Percentiles rank a stretch among this genome's conserved stretches.
phyloP scores from a whole-genome alignment of 2,329 filamentous ascomycete genomes.

The Lecanicillium sp. region DNA sequence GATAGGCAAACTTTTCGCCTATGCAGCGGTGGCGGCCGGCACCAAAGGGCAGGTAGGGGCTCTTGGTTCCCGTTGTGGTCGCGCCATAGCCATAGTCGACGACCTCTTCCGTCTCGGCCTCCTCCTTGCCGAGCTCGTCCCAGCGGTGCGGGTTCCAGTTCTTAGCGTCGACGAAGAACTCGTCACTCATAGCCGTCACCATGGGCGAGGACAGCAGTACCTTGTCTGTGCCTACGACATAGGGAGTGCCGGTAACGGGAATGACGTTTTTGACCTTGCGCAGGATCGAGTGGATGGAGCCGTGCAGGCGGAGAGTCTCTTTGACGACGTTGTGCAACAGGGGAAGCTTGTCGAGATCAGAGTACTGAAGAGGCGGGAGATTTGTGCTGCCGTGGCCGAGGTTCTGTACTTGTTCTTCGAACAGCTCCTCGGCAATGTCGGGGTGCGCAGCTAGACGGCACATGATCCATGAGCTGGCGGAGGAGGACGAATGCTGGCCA shows the following conservation, averaged over 20 bases:
- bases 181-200: slow-evolving; percentile 62
- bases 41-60: slow-evolving; percentile 89
- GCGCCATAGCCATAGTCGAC: slow-evolving; percentile 91
- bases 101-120: slow-evolving; percentile 62
- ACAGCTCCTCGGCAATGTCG: slow-evolving; percentile 70
- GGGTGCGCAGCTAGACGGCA: slow-evolving; percentile 71
- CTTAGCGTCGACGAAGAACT: slow-evolving; percentile 74
- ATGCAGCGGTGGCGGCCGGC: slow-evolving; percentile 91
- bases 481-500: slow-evolving; percentile 81
- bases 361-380: slow-evolving; percentile 66
- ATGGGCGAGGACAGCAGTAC: slow-evolving; percentile 78
- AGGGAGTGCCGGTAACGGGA: slow-evolving; percentile 73
- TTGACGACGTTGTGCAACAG: slow-evolving; percentile 81
- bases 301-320: slow-evolving; percentile 84
- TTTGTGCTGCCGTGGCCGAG: slow-evolving; percentile 71
- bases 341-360: slow-evolving; percentile 70
- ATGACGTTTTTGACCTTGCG: slow-evolving; percentile 86
- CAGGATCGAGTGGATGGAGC: slow-evolving; percentile 92
- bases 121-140: slow-evolving; percentile 40
- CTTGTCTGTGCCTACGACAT: slow-evolving; percentile 71
- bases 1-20: slow-evolving; percentile 91
- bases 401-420: slow-evolving; percentile 67
- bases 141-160: slow-evolving; percentile 89
- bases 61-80: slow-evolving; percentile 81
- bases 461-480: slow-evolving; percentile 78